Evolutionary conservation across 2,329 filamentous ascomycete species (phyloP), one percentile per base, ranked within the genome.

Genomic region (Pyrenochaeta sp.): DNA sequence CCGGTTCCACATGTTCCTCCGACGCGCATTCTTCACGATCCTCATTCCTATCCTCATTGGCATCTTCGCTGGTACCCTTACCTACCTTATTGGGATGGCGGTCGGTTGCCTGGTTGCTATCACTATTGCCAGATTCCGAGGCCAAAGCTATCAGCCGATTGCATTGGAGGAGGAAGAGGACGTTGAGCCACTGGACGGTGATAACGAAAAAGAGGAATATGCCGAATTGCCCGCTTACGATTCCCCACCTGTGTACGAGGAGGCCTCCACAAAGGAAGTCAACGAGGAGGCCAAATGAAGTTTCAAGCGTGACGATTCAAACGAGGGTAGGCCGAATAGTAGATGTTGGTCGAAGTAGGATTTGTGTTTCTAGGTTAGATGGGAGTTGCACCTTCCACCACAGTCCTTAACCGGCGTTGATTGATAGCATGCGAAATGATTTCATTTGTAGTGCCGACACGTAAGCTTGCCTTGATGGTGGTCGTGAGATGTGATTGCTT

Each of bases 41-140:
- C 67, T 90, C 34, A 75, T 90, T 26, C 87, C 88, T 2, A 77
- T 89, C 39, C 72, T 87, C 38, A 78, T 89, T 52, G 88, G 88
- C 45, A 78, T 90, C 52, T 78, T 83, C 17, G 84, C 85, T 30
- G 88, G 87, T 61, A 79, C 89, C 41, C 77, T 79, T 20, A 83
- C 86, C 51, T 87, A 86, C 69, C 67, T 88, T 27, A 65, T 89
- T 32, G 86, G 84, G 41, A 86, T 81, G 80, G 72, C 85, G 44
- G 68, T 87, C 27, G 86, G 85, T 50, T 84, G 81, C 36, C 58
- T 86, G 39, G 74, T 84, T 40, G 78, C 86, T 37, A 82, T 81
- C 44, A 35, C 85, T 18, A 82, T 82, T 75, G 80, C 81, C 51
- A 71, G 77, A 48, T 65, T 85, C 48, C 80, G 81, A 38, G 75